Evolutionary conservation across 192 early-diverging fungal species (phyloP).

Genomic region (Podila epigama): DNA sequence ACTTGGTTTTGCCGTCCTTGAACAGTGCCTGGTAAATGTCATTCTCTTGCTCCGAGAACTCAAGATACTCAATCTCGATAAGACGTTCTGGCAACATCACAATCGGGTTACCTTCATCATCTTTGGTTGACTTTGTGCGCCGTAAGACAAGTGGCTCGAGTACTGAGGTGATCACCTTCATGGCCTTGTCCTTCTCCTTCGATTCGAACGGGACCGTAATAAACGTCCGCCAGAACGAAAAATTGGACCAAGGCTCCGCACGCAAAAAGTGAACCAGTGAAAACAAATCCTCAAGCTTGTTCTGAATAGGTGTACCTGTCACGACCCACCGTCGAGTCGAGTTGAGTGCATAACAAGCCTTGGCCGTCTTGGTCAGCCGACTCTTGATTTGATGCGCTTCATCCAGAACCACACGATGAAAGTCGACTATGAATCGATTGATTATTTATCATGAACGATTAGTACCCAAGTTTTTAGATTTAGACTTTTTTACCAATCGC

Average conservation of each 20-base stretch:
- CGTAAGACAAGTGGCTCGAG: conserved; percentile 82
- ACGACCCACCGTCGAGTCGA: conserved; percentile 86
- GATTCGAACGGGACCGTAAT: conserved; percentile 79
- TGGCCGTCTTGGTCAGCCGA: conserved; percentile 73
- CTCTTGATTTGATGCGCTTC: conserved; percentile 96
- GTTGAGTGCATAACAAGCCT: conserved; percentile 72
- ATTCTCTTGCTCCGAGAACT: conserved; percentile 68
- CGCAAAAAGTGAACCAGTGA: conserved; percentile 85
- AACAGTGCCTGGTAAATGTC: conserved; percentile 75
- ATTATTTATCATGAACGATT: background rate
- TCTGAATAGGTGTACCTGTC: conserved; percentile 93
- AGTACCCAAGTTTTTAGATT: background rate
- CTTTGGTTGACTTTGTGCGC: conserved; percentile 84
- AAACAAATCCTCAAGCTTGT: conserved; percentile 87
- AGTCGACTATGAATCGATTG: conserved; percentile 64
- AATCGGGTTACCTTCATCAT: conserved; percentile 79
- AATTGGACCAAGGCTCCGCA: conserved; percentile 71
- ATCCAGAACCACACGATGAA: conserved; percentile 90
- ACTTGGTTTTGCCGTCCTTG: conserved; percentile 71
- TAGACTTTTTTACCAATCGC: no score
- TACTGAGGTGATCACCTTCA: conserved; percentile 65
- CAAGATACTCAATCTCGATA: conserved; percentile 67
- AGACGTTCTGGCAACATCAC: conserved; percentile 75
- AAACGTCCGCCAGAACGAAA: conserved; percentile 78
- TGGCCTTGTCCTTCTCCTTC: conserved; percentile 54